Percentiles rank a stretch among this genome's conserved stretches.
phyloP scores from a whole-genome alignment of 108 stramenopile species.

The Schizochytrium sp. region DNA sequence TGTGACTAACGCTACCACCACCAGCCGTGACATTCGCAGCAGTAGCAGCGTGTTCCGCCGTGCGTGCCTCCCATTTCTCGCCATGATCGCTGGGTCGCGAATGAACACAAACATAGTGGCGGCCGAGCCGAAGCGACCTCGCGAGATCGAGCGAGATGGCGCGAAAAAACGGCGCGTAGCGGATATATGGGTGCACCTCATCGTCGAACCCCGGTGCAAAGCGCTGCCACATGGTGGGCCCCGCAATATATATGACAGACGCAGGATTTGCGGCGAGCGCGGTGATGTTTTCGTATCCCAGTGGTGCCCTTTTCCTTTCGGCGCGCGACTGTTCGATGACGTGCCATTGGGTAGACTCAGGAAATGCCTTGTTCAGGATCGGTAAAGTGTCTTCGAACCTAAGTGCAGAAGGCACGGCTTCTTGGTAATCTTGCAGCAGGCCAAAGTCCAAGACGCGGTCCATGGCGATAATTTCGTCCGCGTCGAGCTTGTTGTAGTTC shows the following conservation, averaged over 20 bases:
- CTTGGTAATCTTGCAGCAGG: background rate
- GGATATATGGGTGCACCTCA: background rate
- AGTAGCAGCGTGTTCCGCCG: background rate
- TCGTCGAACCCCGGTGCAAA: background rate
- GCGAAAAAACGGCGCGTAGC: slow-evolving; percentile 11
- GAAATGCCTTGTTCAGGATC: background rate
- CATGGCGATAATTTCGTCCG: background rate
- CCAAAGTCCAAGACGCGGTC: background rate
- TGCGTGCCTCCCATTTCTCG: background rate
- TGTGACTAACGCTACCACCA: too few relatives aligned
- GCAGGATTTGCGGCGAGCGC: background rate
- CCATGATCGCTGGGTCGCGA: background rate
- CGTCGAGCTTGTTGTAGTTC: background rate
- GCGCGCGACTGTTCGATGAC: background rate
- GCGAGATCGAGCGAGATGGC: background rate
- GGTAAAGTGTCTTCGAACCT: background rate
- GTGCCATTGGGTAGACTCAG: background rate
- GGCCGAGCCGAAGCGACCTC: background rate
- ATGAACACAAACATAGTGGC: background rate
- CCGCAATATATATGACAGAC: background rate
- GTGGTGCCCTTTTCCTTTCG: background rate
- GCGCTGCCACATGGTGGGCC: slow-evolving; percentile 15
- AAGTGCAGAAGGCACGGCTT: background rate
- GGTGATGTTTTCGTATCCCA: background rate
- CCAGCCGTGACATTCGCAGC: too few relatives aligned